phyloP scores from a whole-genome alignment of 805 yeast species.

The Tanozyma kutaoensis region DNA sequence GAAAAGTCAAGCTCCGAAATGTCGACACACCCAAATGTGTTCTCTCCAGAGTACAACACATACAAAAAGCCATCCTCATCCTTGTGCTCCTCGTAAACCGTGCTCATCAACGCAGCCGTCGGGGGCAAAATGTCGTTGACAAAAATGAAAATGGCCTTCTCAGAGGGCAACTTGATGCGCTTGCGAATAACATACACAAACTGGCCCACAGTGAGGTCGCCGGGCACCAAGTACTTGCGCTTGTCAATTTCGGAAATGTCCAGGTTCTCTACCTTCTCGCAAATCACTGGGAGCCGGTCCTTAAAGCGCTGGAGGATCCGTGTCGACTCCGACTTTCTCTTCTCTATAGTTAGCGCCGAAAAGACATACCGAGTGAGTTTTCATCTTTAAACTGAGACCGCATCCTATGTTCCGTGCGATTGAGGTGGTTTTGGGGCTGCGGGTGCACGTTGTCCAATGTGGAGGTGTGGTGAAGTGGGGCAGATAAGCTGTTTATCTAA shows the following conservation, averaged over 20 bases:
- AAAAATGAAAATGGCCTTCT: conserved; percentile 94
- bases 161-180: conserved; percentile 90
- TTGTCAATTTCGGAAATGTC: conserved; percentile 95
- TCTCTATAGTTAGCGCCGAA: conserved; percentile 32
- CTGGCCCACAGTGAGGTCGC: conserved; percentile 94
- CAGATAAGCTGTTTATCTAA: no score
- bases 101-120: conserved; percentile 92
- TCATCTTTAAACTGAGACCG: conserved; percentile 93
- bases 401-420: conserved; percentile 42
- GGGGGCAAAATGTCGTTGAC: conserved; percentile 97
- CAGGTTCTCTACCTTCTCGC: conserved; percentile 94
- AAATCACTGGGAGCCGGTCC: conserved; percentile 92
- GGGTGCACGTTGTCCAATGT: no score
- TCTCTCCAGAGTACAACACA: conserved; percentile 93
- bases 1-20: background rate
- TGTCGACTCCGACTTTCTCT: conserved; percentile 89
- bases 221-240: conserved; percentile 92
- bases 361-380: conserved; percentile 73
- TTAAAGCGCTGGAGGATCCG: conserved; percentile 80
- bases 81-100: conserved; percentile 91
- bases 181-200: conserved; percentile 95
- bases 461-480: no score
- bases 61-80: conserved; percentile 97
- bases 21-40: conserved; percentile 62
- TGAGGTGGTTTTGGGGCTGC: no score